These are phyloP conservation scores for Orychophragmus violaceus DNA, from an alignment of 345 rosid genomes.

Conservation along the genomic window DNA sequence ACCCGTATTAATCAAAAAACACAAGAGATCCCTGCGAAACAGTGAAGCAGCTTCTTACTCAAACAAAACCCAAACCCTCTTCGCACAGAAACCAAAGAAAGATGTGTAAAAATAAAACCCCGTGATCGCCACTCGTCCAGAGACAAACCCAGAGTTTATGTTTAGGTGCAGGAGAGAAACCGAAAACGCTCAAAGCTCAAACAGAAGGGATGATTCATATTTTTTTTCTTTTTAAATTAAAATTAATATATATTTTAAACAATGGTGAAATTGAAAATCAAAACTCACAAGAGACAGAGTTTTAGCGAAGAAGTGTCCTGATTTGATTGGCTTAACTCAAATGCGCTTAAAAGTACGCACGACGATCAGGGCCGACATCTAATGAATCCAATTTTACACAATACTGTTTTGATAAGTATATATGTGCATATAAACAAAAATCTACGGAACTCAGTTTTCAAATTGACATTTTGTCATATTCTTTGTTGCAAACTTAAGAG, in stretches of 20 bases:
- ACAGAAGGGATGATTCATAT: neutral
- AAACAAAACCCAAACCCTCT: neutral
- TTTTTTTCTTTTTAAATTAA: neutral
- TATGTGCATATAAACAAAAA: too few species aligned
- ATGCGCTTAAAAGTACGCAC: neutral
- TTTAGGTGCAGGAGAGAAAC: constrained; percentile 1
- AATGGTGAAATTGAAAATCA: neutral
- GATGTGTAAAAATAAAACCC: constrained; percentile 10
- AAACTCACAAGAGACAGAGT: too few species aligned
- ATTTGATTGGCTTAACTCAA: neutral
- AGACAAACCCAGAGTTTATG: neutral
- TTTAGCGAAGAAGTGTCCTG: neutral
- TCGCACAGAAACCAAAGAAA: neutral
- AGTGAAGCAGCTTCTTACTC: constrained; percentile 22
- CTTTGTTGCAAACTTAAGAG: too few species aligned
- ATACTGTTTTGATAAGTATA: too few species aligned
- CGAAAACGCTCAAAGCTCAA: constrained; percentile 3
- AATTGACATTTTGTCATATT: too few species aligned
- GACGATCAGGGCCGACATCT: neutral
- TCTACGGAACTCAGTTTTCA: too few species aligned
- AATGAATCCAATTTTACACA: too few species aligned
- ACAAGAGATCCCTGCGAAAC: constrained; percentile 9
- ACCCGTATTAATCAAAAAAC: constrained; percentile 27
- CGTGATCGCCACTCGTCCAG: constrained; percentile 21
- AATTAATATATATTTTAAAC: too few species aligned